Evolutionary conservation across 768 basidiomycete species (phyloP), one percentile per base, ranked within the genome.

Genomic region (Lentinula aciculospora): DNA sequence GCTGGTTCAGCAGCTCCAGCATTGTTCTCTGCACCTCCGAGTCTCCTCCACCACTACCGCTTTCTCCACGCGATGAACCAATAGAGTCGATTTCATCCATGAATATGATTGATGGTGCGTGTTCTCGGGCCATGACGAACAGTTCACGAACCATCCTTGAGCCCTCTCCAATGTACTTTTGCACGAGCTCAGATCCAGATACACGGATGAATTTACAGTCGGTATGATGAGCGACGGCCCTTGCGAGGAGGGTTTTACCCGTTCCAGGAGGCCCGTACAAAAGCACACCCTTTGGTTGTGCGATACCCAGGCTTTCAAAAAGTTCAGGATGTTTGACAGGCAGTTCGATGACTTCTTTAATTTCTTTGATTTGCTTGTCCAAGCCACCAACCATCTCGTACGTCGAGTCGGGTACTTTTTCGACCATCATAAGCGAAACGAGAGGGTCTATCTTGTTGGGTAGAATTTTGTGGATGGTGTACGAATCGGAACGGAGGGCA

Each of bases 331-430:
- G 88, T 69, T 88, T 88, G 65, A 90, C 86, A 31, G 88, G 89
- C 34, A 89, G 69, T 69, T 90, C 89, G 69, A 90, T 90, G 61
- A 90, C 89, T 66, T 90, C 89, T 74, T 82, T 82, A 69, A 98
- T 96, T 72, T 99, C 96, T 72, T 97, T 98, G 70, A 98, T 98
- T 68, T 98, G 96, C 72, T 96, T 92, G 78, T 98, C 97, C 58
- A 98, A 82, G 64, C 96, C 96, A 21, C 97, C 97, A 60, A 99
- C 96, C 95, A 98, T 98, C 73, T 98, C 97, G 74, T 99, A 99
- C 29, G 97, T 98, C 72, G 91, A 94, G 72, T 98, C 96, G 0
- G 96, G 96, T 0, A 98, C 96, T 71, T 99, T 99, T 75, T 99
- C 96, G 10, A 98, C 96, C 95, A 98, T 98, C 97, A 98, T 98